These are phyloP conservation scores for Amanita phalloides DNA, from an alignment of 768 basidiomycete genomes.

Conservation along the genomic window DNA sequence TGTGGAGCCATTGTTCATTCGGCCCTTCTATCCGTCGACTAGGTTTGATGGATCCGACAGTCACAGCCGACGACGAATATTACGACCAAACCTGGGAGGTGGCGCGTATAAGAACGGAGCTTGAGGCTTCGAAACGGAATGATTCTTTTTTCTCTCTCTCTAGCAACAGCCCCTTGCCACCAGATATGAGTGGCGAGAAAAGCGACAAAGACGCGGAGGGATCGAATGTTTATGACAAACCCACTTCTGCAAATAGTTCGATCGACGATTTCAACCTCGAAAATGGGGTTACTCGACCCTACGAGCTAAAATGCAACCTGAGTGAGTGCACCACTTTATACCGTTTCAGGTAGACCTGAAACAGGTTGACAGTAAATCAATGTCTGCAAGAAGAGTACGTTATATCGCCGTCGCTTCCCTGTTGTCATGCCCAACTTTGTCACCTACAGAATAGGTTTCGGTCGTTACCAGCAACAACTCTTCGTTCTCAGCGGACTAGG, in stretches of 20 bases:
- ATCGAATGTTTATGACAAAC: background rate
- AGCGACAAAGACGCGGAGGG: background rate
- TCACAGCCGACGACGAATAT: too few relatives aligned
- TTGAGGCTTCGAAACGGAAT: background rate
- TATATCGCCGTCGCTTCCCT: background rate
- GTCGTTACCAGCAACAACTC: conserved; percentile 37
- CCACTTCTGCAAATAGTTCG: background rate
- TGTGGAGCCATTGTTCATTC: too few relatives aligned
- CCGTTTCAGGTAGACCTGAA: background rate
- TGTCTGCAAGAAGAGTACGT: conserved; percentile 5
- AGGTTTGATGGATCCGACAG: too few relatives aligned
- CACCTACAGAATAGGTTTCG: conserved; percentile 32
- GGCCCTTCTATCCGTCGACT: too few relatives aligned
- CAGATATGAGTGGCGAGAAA: background rate
- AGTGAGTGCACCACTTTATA: background rate
- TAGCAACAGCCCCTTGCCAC: background rate
- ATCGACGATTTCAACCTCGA: background rate
- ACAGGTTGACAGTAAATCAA: background rate
- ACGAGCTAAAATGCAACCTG: conserved; percentile 1
- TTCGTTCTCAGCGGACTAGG: conserved; percentile 36
- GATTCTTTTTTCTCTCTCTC: background rate
- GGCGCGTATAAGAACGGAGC: background rate
- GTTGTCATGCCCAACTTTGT: background rate
- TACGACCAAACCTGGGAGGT: too few relatives aligned
- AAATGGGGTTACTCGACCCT: background rate